Evolutionary conservation across 2,329 filamentous ascomycete species (phyloP), one percentile per base, ranked within the genome.

Genomic region (Diaporthe vexans): DNA sequence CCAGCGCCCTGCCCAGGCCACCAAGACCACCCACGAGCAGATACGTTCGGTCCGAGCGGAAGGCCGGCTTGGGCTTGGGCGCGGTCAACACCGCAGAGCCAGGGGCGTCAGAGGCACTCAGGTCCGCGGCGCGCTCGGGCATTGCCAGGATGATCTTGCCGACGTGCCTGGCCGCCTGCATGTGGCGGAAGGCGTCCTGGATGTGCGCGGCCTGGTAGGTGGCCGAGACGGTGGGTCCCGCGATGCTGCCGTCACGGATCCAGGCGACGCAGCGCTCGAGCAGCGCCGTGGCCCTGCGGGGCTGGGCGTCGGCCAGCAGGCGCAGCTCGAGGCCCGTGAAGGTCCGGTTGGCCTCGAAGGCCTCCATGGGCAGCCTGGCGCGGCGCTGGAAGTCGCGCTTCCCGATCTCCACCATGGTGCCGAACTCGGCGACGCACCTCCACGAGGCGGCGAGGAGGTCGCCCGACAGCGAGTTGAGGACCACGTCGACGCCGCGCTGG

Each of bases 151-250:
- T 79, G 19, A 86, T 81, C 58, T 87, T 87, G 0, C 74, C 74
- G 4, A 63, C 72, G 40, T 69, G 61, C 48, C 72, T 72, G 6
- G 73, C 73, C 24, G 43, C 59, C 29, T 75, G 73, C 67, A 88
- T 82, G 29, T 82, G 78, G 3, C 84, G 80, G 74, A 88, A 85
- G 0, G 84, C 84, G 0, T 81, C 78, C 6, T 80, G 78, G 0
- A 86, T 9, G 33, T 35, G n/a, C n/a, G n/a, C 33, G 33, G 33
- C 33, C 33, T 4, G 4, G 33, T 9, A 9, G 33, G 33, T 9
- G 33, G 9, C 33, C 33, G n/a, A n/a, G n/a, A n/a, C n/a, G n/a
- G n/a, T 35, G 4, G 33, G 33, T 9, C 33, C 4, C 33, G 33
- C 33, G 33, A 35, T 35, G 33, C 33, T 4, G 33, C 33, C 33